Conservation (phyloP, 192 early-diverging fungal genomes). For the Backusella tarrabulga region DNA sequence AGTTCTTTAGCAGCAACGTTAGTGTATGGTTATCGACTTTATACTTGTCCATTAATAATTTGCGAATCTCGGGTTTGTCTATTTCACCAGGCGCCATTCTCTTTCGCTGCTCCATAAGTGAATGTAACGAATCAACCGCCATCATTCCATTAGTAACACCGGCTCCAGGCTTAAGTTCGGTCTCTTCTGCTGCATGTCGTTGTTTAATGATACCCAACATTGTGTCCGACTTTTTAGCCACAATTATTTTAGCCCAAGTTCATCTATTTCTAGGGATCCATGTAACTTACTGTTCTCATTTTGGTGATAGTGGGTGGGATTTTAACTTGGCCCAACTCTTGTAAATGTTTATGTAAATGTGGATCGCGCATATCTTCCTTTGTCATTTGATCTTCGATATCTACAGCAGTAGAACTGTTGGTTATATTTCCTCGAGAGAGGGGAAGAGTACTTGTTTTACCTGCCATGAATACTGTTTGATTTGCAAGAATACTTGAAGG, state of each 20-base stretch:
- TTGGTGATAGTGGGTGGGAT: conserved; percentile 22
- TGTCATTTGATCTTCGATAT: neutral
- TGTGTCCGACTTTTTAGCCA: conserved; percentile 12
- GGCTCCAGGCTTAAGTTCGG: neutral
- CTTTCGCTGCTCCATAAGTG: conserved; percentile 19
- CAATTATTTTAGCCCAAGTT: neutral
- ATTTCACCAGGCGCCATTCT: conserved; percentile 13
- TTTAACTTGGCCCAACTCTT: conserved; percentile 12
- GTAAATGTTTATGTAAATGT: conserved; percentile 4
- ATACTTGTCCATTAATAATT: conserved; percentile 11
- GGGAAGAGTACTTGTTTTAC: neutral
- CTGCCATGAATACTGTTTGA: neutral
- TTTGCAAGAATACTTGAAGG: conserved; percentile 1
- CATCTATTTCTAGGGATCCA: neutral
- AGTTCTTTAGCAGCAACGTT: conserved; percentile 7
- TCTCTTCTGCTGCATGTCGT: conserved; percentile 4
- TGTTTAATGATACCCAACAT: conserved; percentile 24
- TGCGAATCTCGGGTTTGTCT: conserved; percentile 4
- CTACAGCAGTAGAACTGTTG: neutral
- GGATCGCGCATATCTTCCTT: conserved; percentile 17
- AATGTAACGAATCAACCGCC: conserved; percentile 13
- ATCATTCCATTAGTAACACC: neutral
- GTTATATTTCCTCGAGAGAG: too few species aligned
- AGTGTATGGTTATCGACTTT: conserved; percentile 5
- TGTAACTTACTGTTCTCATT: conserved; percentile 17